Evolutionary conservation across 2,329 filamentous ascomycete genomes (phyloP).

Genomic region (Fusarium anguioides): DNA sequence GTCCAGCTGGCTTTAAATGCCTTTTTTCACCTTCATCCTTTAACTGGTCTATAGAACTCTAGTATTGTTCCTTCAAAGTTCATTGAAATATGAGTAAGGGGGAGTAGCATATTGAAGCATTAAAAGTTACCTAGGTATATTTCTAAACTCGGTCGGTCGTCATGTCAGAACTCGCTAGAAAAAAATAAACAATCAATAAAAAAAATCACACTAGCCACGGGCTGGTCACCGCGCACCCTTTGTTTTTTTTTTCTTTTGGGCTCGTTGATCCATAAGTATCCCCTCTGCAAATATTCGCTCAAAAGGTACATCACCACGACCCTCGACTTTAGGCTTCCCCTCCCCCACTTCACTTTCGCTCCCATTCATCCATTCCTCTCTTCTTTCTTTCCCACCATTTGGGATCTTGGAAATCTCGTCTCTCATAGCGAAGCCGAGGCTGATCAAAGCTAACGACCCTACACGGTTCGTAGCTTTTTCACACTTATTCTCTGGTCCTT

Average conservation of each 20-base stretch:
- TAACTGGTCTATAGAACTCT: background rate
- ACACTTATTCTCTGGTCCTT: constrained; percentile 1
- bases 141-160: background rate
- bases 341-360: constrained; percentile 44
- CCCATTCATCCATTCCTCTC: constrained; percentile 41
- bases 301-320: constrained; percentile 18
- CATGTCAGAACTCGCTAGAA: background rate
- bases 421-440: constrained; percentile 30
- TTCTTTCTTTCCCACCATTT: constrained; percentile 42
- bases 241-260: constrained; percentile 36
- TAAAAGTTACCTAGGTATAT: too few relatives aligned
- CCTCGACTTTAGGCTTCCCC: constrained; percentile 40
- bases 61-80: too few relatives aligned
- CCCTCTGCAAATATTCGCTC: constrained; percentile 11
- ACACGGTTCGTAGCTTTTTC: constrained; percentile 37
- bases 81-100: too few relatives aligned
- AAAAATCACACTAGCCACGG: constrained; percentile 32
- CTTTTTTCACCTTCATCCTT: background rate
- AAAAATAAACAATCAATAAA: constrained; percentile 6
- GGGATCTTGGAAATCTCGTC: constrained; percentile 41
- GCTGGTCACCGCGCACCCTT: constrained; percentile 34
- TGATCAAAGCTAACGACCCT: constrained; percentile 35
- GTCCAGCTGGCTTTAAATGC: background rate
- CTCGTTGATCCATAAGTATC: constrained; percentile 24
- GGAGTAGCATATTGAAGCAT: too few relatives aligned